Evolutionary conservation across 139 green algal genomes (phyloP).

Genomic region (Ettlia oleoabundans): DNA sequence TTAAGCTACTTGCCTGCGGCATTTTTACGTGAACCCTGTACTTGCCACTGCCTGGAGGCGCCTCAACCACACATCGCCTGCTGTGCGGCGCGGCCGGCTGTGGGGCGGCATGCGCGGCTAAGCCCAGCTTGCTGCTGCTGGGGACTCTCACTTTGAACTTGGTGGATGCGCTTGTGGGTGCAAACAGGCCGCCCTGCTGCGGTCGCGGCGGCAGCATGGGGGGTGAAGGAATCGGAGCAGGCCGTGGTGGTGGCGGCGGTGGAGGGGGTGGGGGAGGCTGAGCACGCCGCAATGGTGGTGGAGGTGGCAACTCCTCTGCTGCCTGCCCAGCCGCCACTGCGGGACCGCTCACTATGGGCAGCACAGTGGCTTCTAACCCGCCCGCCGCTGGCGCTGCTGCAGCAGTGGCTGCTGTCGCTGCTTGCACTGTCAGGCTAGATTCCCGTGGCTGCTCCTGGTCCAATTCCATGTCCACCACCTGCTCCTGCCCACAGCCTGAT

Average conservation of each 20-base stretch:
- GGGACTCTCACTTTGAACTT: neutral
- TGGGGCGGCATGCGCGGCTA: neutral
- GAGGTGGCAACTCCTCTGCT: neutral
- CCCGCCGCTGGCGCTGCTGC: too few relatives aligned
- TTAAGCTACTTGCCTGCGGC: neutral
- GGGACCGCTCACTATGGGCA: neutral
- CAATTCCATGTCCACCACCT: too few relatives aligned
- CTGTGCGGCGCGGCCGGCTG: too few relatives aligned
- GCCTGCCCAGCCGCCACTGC: neutral
- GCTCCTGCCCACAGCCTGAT: too few relatives aligned
- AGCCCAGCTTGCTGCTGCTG: neutral
- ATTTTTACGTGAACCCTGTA: neutral
- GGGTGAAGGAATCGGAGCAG: neutral
- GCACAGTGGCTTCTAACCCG: too few relatives aligned
- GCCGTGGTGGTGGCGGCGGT: neutral
- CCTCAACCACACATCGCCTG: slow-evolving; percentile 2
- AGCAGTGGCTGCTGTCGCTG: too few relatives aligned
- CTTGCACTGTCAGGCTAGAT: too few relatives aligned
- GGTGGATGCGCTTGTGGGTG: neutral
- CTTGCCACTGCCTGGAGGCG: neutral
- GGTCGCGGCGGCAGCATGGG: neutral
- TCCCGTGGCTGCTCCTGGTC: too few relatives aligned
- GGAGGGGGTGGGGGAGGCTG: neutral
- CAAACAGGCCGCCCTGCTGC: neutral
- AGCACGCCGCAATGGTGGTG: too few relatives aligned